Evolutionary conservation across 192 early-diverging fungal species (phyloP).

Genomic region (Rhizoclosmatium globosum): DNA sequence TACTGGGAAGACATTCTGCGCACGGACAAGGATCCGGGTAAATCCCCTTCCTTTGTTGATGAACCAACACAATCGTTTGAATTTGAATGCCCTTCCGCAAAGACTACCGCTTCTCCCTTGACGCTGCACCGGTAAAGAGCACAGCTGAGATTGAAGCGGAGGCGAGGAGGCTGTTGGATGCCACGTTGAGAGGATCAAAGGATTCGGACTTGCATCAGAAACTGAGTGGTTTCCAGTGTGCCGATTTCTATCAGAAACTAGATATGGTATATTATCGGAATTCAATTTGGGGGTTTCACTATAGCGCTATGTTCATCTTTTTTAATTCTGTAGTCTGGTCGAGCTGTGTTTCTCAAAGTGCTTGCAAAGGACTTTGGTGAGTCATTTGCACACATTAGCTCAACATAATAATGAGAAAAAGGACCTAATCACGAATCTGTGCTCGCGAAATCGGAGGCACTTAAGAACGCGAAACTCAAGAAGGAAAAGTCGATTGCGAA

Average conservation of each 20-base stretch:
- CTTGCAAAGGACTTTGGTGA: conserved; percentile 37
- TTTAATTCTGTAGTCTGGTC: background rate
- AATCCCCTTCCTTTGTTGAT: background rate
- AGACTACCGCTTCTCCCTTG: conserved; percentile 5
- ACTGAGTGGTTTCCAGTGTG: conserved; percentile 8
- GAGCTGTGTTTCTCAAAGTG: conserved; percentile 33
- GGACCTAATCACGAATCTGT: conserved; percentile 7
- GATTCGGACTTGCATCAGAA: background rate
- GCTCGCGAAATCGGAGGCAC: background rate
- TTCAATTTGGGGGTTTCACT: too few relatives aligned
- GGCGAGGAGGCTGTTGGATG: conserved; percentile 7
- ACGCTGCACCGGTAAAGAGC: background rate
- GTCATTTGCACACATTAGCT: background rate
- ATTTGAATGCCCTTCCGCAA: background rate
- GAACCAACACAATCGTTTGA: background rate
- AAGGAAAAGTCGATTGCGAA: conserved; percentile 31
- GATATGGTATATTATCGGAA: conserved; percentile 1
- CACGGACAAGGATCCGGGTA: conserved; percentile 14
- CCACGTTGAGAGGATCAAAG: background rate
- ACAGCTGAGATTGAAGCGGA: background rate
- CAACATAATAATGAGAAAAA: background rate
- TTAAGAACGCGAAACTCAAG: conserved; percentile 15
- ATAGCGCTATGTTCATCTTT: background rate
- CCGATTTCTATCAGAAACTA: conserved; percentile 18
- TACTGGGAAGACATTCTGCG: conserved; percentile 23